phyloP scores from a whole-genome alignment of 75 land plant genomes.

The Pseudotsuga menziesii region DNA sequence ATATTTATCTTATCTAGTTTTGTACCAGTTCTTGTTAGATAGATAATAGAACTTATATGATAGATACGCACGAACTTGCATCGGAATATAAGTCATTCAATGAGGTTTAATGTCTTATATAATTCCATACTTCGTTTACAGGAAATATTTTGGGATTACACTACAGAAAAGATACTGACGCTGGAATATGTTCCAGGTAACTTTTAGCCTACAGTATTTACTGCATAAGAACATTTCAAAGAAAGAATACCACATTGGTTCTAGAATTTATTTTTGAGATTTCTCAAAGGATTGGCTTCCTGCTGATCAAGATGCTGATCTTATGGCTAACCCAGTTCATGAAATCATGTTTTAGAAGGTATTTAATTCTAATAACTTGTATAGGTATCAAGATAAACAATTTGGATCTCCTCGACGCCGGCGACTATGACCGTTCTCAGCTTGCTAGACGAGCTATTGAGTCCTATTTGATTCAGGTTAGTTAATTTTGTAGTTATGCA shows the following conservation, averaged over 20 bases:
- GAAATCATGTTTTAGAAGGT: neutral
- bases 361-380: neutral
- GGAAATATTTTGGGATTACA: slow-evolving; percentile 89
- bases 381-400: slow-evolving; percentile 88
- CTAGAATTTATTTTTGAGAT: neutral
- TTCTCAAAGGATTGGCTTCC: neutral
- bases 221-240: slow-evolving; percentile 1
- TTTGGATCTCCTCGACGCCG: slow-evolving; percentile 50
- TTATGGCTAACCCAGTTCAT: neutral
- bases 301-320: slow-evolving; percentile 3
- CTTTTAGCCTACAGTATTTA: neutral
- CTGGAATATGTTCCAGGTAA: slow-evolving; percentile 95
- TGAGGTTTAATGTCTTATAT: neutral
- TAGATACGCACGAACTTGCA: neutral
- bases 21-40: neutral
- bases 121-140: slow-evolving; percentile 19
- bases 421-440: slow-evolving; percentile 52
- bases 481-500: neutral
- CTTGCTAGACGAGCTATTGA: slow-evolving; percentile 86
- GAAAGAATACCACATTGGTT: neutral
- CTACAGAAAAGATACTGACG: slow-evolving; percentile 79
- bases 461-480: slow-evolving; percentile 92
- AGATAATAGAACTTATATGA: neutral
- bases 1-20: neutral
- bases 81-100: neutral